Percentiles rank a stretch among this genome's conserved stretches.
These are phyloP conservation scores for Obba rivulosa DNA, from an alignment of 768 basidiomycete genomes.

Conservation along the genomic window DNA sequence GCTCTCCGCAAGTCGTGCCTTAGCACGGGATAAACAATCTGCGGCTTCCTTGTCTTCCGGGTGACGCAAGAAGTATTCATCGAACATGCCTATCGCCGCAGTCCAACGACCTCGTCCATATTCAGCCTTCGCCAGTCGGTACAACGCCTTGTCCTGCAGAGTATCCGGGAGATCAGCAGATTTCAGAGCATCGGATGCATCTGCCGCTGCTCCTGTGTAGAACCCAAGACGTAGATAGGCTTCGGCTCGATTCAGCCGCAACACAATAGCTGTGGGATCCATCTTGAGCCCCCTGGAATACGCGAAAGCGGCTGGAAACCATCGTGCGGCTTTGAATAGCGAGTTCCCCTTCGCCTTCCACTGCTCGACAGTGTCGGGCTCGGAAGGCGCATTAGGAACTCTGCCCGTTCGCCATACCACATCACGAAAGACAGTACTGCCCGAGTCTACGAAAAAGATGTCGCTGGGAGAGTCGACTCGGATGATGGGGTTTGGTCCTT, in stretches of 20 bases:
- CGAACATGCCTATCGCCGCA: slow-evolving; percentile 10
- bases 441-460: slow-evolving; percentile 15
- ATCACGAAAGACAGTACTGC: slow-evolving; percentile 9
- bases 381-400: not conserved
- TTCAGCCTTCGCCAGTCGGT: slow-evolving; percentile 18
- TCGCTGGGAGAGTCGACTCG: slow-evolving; percentile 28
- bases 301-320: slow-evolving; percentile 21
- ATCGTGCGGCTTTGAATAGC: slow-evolving; percentile 15
- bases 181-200: slow-evolving; percentile 16
- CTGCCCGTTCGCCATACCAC: slow-evolving; percentile 4
- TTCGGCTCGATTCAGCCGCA: slow-evolving; percentile 25
- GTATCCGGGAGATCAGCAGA: not conserved
- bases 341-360: slow-evolving; percentile 22
- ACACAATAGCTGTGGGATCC: slow-evolving; percentile 10
- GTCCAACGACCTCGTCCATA: slow-evolving; percentile 19
- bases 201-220: slow-evolving; percentile 19
- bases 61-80: not conserved
- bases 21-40: slow-evolving; percentile 15
- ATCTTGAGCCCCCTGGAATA: slow-evolving; percentile 20
- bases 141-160: slow-evolving; percentile 18
- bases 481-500: slow-evolving; percentile 10
- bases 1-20: slow-evolving; percentile 15
- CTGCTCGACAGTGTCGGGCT: slow-evolving; percentile 6
- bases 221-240: slow-evolving; percentile 20
- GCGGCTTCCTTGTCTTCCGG: slow-evolving; percentile 5